A percentile compares a stretch with the other conserved stretches of the same genome.
Evolutionary conservation across 2,329 filamentous ascomycete genomes (phyloP).

Genomic region (Sporothrix pallida): DNA sequence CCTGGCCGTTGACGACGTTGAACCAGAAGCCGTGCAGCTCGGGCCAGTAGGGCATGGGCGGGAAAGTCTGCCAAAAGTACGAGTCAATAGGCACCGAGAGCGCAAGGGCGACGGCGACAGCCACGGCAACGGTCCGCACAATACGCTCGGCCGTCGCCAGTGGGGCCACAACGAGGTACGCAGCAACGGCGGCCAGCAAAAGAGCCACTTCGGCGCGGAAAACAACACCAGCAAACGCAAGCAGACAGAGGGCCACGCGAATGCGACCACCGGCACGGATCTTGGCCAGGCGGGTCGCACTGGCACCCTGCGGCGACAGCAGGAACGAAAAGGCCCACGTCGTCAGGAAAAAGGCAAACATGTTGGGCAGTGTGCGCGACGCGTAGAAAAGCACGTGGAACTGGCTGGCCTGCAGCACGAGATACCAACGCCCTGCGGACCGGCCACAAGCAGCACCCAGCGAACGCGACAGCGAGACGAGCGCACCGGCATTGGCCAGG

Average conservation of each 20-base stretch:
- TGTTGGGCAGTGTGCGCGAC: conserved; percentile 89
- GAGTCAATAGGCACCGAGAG: conserved; percentile 81
- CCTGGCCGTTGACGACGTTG: conserved; percentile 84
- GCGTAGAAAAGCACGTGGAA: conserved; percentile 95
- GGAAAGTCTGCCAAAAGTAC: conserved; percentile 73
- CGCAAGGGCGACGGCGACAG: conserved; percentile 68
- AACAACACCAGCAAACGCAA: conserved; percentile 80
- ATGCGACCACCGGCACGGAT: conserved; percentile 52
- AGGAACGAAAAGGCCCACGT: conserved; percentile 56
- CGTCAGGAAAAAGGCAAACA: conserved; percentile 86
- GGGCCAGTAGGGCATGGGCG: conserved; percentile 78
- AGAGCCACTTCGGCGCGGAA: conserved; percentile 91
- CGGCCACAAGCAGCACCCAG: conserved; percentile 72
- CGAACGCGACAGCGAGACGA: conserved; percentile 69
- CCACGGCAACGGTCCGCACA: conserved; percentile 68
- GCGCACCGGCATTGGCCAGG: conserved; percentile 70
- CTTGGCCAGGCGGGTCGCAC: conserved; percentile 13
- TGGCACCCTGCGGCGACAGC: conserved; percentile 21
- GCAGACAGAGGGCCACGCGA: conserved; percentile 70
- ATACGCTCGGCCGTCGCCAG: conserved; percentile 60
- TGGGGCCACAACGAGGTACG: conserved; percentile 65
- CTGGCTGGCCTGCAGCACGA: conserved; percentile 77
- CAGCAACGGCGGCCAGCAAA: conserved; percentile 70
- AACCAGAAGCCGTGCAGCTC: conserved; percentile 89
- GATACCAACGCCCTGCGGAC: conserved; percentile 76